phyloP scores from a whole-genome alignment of 192 early-diverging fungal species.

The Irineochytrium annulatum region DNA sequence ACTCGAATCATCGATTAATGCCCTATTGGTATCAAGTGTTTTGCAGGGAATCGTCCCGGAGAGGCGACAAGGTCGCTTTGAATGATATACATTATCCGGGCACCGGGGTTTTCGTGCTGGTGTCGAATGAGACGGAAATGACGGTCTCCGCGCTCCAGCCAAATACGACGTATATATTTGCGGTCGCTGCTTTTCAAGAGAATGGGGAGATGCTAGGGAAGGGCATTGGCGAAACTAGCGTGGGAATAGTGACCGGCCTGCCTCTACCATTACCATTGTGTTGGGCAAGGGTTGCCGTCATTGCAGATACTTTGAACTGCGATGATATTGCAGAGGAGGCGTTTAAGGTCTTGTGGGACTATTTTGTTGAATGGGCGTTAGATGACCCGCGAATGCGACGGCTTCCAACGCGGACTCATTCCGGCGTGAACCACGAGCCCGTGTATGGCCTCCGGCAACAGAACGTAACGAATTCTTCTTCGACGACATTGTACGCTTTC shows the following conservation, averaged over 20 bases:
- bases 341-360: slow-evolving; percentile 10
- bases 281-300: slow-evolving; percentile 20
- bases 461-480: slow-evolving; percentile 16
- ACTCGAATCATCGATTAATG: slow-evolving; percentile 2
- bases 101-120: slow-evolving; percentile 20
- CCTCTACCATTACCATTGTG: slow-evolving; percentile 38
- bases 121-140: slow-evolving; percentile 15
- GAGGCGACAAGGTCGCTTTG: slow-evolving; percentile 20
- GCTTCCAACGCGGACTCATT: neutral
- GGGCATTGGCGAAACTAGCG: slow-evolving; percentile 32
- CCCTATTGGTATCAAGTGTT: slow-evolving; percentile 28
- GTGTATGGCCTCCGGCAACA: slow-evolving; percentile 4
- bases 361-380: slow-evolving; percentile 17
- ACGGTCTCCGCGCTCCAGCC: slow-evolving; percentile 31
- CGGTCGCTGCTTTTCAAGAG: slow-evolving; percentile 29
- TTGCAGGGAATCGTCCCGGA: slow-evolving; percentile 18
- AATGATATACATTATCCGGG: slow-evolving; percentile 31
- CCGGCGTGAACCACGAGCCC: slow-evolving; percentile 12
- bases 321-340: slow-evolving; percentile 28
- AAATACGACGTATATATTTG: slow-evolving; percentile 33
- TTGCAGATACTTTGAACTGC: slow-evolving; percentile 26
- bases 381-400: neutral
- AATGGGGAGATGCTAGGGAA: slow-evolving; percentile 29
- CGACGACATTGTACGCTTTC: slow-evolving; percentile 16
- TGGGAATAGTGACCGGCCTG: slow-evolving; percentile 21